A percentile compares a stretch with the other conserved stretches of the same genome.
Conservation (phyloP, 352 stramenopile species). For the Lagenidium giganteum region DNA sequence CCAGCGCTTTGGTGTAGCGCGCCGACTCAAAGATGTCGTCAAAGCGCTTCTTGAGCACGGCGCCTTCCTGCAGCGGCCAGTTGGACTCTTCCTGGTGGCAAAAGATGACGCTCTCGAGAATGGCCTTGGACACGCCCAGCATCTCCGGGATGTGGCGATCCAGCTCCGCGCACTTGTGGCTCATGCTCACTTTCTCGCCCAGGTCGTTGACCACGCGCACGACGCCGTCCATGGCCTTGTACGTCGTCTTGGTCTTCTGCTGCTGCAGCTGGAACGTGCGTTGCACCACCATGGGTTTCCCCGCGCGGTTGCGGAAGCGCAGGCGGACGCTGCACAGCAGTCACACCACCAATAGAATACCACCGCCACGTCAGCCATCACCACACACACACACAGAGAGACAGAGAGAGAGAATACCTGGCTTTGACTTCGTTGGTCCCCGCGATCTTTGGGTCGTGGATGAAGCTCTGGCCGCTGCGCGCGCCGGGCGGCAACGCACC, state of each 20-base stretch:
- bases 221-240: constrained; percentile 95
- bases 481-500: constrained; percentile 89
- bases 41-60: constrained; percentile 98
- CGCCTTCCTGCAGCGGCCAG: constrained; percentile 95
- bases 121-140: constrained; percentile 93
- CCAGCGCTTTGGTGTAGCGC: constrained; percentile 95
- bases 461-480: constrained; percentile 85
- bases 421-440: constrained; percentile 87
- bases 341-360: no score
- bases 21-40: constrained; percentile 99
- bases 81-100: constrained; percentile 97
- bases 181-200: constrained; percentile 86
- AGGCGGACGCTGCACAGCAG: constrained; percentile 69
- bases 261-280: constrained; percentile 93
- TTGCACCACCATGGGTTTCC: constrained; percentile 84
- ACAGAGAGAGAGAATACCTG: constrained; percentile 7
- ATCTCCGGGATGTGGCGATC: constrained; percentile 90
- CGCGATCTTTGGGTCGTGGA: constrained; percentile 93
- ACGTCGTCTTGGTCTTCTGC: constrained; percentile 83
- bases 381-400: not conserved
- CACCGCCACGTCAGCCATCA: no score
- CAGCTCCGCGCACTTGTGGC: constrained; percentile 93
- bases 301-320: constrained; percentile 84
- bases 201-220: constrained; percentile 83
- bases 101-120: constrained; percentile 98